Base-by-base conservation (phyloP, 192 early-diverging fungal genomes). In the Dispira parvispora region DNA sequence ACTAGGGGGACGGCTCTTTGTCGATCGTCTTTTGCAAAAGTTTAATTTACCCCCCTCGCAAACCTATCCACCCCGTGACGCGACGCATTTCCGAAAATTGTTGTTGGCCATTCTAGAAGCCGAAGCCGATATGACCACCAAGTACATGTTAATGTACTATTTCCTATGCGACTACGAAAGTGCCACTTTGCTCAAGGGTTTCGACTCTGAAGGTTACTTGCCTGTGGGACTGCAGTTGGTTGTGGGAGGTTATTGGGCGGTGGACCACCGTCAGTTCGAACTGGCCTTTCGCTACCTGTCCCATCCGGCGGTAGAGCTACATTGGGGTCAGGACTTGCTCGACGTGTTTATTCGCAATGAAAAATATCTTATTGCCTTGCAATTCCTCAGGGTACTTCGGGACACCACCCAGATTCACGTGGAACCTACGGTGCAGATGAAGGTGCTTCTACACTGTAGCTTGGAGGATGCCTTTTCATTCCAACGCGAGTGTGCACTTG, bases 171-270 rank as follows among this genome's bases (percentile, higher is more conserved):
- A 50, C 47, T 50, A 50, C 21, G 47, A 50, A 50, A 23, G 21
- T 23, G 47, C 47, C 16, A 23, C 47, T 16, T 23, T 50, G 16
- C 18, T 23, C 47, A 23, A 16, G 16, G 16, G 18, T 16, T 50
- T 50, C 21, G 4, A 8, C 16, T 2, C 47, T 4, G 21, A 16
- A 4, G 18, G 21, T 20, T 16, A 20, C 47, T 16, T 50, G 47
- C 47, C 47, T 50, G 16, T 8, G 47, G 47, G 47, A 50, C 73
- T 73, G 63, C 67, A 63, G 64, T 68, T 65, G 45, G 57, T 73
- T 50, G 67, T 73, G 56, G 68, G 69, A 11, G 75, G 72, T 20
- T 76, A 73, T 62, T 76, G 75, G 75, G 61, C 73, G 65, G 63
- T 76, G 65, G 75, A 76, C 57, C 75, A 76, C n/a, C 69, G 60